Conservation (phyloP, 352 stramenopile species). For the Phytopythium boreale region DNA sequence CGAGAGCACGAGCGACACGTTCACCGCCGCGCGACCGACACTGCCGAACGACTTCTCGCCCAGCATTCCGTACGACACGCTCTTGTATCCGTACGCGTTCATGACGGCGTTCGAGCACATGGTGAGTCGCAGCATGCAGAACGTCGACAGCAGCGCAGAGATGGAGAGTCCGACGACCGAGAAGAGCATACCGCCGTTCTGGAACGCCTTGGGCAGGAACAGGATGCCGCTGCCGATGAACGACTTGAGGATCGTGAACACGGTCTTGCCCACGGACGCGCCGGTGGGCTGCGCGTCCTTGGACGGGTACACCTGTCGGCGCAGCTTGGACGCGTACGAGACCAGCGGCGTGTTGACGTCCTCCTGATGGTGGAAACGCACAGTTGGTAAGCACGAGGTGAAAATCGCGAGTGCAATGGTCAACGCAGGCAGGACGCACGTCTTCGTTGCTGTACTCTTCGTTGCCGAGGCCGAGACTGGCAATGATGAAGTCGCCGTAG, state of each 20-base stretch:
- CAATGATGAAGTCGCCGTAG: slow-evolving; percentile 56
- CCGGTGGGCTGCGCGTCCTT: slow-evolving; percentile 18
- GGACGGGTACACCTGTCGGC: slow-evolving; percentile 11
- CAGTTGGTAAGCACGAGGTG: slow-evolving; percentile 13
- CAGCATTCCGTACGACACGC: slow-evolving; percentile 57
- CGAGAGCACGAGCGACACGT: slow-evolving; percentile 68
- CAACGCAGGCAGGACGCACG: slow-evolving; percentile 12
- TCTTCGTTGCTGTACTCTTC: slow-evolving; percentile 33
- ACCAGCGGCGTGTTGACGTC: slow-evolving; percentile 32
- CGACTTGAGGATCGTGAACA: slow-evolving; percentile 72
- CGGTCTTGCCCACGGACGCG: slow-evolving; percentile 44
- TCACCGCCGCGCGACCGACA: slow-evolving; percentile 45
- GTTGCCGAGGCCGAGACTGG: slow-evolving; percentile 41
- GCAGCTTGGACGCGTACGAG: slow-evolving; percentile 19
- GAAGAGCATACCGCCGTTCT: slow-evolving; percentile 69
- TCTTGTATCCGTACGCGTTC: slow-evolving; percentile 14
- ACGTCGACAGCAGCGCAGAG: slow-evolving; percentile 48
- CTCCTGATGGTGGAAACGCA: slow-evolving; percentile 10
- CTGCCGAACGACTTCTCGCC: slow-evolving; percentile 55
- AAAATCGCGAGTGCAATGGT: slow-evolving; percentile 8
- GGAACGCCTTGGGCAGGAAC: slow-evolving; percentile 66
- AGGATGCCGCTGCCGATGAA: slow-evolving; percentile 71
- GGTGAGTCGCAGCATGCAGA: slow-evolving; percentile 61
- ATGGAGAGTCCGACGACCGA: slow-evolving; percentile 41
- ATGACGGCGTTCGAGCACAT: slow-evolving; percentile 46